phyloP scores from a whole-genome alignment of 805 yeast genomes.

The Wickerhamiella brachini region DNA sequence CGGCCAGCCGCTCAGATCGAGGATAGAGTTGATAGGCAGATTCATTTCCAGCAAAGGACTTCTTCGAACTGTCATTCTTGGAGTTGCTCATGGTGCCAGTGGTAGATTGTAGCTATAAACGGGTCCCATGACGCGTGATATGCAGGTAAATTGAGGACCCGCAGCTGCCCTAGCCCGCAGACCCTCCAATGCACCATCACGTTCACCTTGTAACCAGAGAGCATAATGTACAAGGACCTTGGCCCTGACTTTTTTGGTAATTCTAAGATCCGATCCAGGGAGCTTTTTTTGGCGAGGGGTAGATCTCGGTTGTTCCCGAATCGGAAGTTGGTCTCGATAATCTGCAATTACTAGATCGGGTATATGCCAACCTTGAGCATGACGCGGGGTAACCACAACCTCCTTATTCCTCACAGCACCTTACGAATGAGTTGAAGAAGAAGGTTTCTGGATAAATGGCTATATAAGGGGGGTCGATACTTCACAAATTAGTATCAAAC shows the following conservation, averaged over 20 bases:
- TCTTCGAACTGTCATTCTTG: background rate
- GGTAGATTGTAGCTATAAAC: background rate
- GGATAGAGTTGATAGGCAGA: background rate
- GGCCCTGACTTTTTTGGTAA: background rate
- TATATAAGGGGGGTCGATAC: background rate
- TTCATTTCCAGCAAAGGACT: background rate
- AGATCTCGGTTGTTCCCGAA: background rate
- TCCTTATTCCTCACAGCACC: background rate
- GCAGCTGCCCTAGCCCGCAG: background rate
- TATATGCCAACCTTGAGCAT: background rate
- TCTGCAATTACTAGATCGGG: background rate
- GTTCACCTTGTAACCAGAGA: background rate
- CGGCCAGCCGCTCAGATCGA: background rate
- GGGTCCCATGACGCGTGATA: background rate
- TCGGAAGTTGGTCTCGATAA: background rate
- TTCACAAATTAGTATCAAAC: background rate
- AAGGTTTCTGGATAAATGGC: background rate
- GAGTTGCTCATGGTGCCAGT: background rate
- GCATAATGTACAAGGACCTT: background rate
- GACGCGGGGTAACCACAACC: background rate
- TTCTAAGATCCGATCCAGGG: background rate
- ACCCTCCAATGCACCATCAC: background rate
- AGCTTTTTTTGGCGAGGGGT: background rate
- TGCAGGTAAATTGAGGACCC: background rate
- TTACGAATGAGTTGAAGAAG: background rate